Evolutionary conservation across 176 grass and related monocot species (phyloP), one percentile per base, ranked within the genome.

Genomic region (Bonia amplexicaulis): DNA sequence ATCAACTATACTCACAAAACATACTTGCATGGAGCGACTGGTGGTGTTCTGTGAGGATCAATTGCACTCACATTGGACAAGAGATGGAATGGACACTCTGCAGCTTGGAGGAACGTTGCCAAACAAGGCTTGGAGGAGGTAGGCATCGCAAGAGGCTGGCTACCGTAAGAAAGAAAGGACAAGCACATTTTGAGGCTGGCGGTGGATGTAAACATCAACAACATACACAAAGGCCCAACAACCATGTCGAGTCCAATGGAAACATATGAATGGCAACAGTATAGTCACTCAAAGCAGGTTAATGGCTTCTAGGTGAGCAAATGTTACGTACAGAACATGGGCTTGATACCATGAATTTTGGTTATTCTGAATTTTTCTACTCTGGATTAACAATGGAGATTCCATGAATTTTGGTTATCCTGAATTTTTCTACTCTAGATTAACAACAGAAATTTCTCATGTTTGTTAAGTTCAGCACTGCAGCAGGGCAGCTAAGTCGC

Each of bases 261-360:
- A 57, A 9, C 54, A 1, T 57, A 57, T 22, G 19, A 55, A 58
- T n/a, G 35, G 51, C 42, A 37, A 27, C 11, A 35, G 12, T 58
- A 85, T 19, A 70, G 40, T 85, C 54, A 48, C 41, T 59, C 54
- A 66, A 60, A 61, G 42, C 55, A 49, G 53, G 26, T 19, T 59
- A 66, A 82, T 82, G 76, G 46, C 57, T 80, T 66, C 47, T 44
- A 73, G 16, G 11, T 65, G 58, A 58, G 33, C 15, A 52, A 80
- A 80, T 72, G 45, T 40, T 42, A 40, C 44, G 47, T 15, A 45
- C 9, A 45, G 44, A 45, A 45, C 44, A 45, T 45, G 44, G 44
- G 44, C 1, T 45, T 45, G 44, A 45, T 45, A 11, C 10, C 44
- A 45, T 45, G 44, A 45, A 45, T 45, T 45, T 45, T 45, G 10